phyloP scores from a whole-genome alignment of 1,284 basidiomycete species.

The Waitea zeae region DNA sequence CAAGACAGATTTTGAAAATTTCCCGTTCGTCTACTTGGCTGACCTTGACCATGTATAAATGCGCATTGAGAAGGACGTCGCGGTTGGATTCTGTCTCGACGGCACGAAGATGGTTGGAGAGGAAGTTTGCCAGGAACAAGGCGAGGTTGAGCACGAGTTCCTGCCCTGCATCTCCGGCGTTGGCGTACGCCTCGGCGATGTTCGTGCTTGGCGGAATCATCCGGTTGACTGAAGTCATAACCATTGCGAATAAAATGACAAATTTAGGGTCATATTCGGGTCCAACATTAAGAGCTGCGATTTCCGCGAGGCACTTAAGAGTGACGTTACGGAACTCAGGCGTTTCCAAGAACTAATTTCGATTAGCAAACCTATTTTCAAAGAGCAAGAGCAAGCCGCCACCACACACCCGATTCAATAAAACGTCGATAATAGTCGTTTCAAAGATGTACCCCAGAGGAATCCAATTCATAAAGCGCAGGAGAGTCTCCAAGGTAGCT shows the following conservation, averaged over 20 bases:
- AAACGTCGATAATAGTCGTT: constrained; percentile 91
- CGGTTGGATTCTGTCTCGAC: constrained; percentile 88
- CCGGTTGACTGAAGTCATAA: constrained; percentile 92
- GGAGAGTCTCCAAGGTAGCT: constrained; percentile 88
- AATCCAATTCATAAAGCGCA: constrained; percentile 99
- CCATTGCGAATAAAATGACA: constrained; percentile 93
- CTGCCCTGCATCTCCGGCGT: constrained; percentile 86
- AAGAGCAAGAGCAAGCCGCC: constrained; percentile 4
- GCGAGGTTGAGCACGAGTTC: constrained; percentile 96
- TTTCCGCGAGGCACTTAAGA: constrained; percentile 95
- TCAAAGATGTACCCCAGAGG: constrained; percentile 98
- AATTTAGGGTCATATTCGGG: constrained; percentile 98
- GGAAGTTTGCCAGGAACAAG: constrained; percentile 93
- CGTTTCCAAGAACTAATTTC: constrained; percentile 78
- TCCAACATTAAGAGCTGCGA: constrained; percentile 87
- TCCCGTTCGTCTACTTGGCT: constrained; percentile 98
- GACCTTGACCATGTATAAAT: constrained; percentile 97
- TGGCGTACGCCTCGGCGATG: constrained; percentile 84
- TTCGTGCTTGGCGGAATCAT: constrained; percentile 97
- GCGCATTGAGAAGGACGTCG: constrained; percentile 90
- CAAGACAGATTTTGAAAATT: constrained; percentile 98
- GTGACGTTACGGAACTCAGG: constrained; percentile 97
- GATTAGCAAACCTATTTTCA: background rate
- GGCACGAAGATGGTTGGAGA: constrained; percentile 79
- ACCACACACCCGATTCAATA: constrained; percentile 67